Base-by-base conservation (phyloP, 305 asterid species). In the Solanum hybrid region DNA sequence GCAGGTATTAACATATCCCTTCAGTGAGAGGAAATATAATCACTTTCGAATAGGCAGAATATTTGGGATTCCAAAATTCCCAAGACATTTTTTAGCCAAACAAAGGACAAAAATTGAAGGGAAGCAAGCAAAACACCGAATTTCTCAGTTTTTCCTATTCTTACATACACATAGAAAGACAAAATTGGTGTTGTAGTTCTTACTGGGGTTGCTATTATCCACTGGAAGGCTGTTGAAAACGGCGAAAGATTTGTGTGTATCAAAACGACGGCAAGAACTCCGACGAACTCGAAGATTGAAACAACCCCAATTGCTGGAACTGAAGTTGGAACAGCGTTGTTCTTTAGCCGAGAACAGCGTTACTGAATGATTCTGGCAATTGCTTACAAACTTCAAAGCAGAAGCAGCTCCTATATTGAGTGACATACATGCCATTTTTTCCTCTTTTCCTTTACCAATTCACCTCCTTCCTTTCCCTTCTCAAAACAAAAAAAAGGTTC, bases 141-240 rank as follows among this genome's bases (percentile, higher is more conserved):
- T 38, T 26, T 81, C 68, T 24, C 65, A 82, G n/a, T 82, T 39
- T 38, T 39, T 39, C 13, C 24, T 4, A 15, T 26, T 82, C 24
- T 3, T 39, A 82, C 11, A 81, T 3, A 11, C 11, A 36, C 61
- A n/a, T 36, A 4, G 51, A 11, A 78, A 84, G 1, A 51, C 1
- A 8, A 45, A 29, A 84, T 0, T 20, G 73, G 6, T 51, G 27
- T 51, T 17, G 78, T 12, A 72, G 15, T 86, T 17, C 87, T 93
- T 93, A 93, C 94, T 90, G 39, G 91, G 39, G 14, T 76, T n/a
- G 81, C 80, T 91, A 88, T 91, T 86, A 31, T 31, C 78, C 5
- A 88, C 84, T 26, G 93, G 33, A 37, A 89, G 24, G 24, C 92
- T n/a, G 37, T 88, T 86, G 70, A 91, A 39, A 31, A 93, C 88